These are phyloP conservation scores for Fusarium abutilonis DNA, from an alignment of 2,329 filamentous ascomycete species.

Conservation along the genomic window DNA sequence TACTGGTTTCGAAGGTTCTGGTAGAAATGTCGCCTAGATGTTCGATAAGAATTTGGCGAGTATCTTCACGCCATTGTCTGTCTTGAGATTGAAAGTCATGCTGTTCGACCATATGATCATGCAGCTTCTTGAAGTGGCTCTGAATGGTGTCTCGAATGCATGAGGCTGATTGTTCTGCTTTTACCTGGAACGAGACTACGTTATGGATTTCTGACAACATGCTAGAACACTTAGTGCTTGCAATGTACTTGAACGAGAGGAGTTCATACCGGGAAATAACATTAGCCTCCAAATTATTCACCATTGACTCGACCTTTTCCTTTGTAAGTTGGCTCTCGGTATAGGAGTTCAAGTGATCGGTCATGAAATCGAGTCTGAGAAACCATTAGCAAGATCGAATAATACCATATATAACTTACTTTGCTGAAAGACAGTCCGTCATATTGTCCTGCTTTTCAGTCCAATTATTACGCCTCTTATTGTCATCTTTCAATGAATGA, in stretches of 20 bases:
- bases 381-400: conserved; percentile 6
- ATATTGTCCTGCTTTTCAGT: conserved; percentile 4
- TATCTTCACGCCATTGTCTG: conserved; percentile 1
- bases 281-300: conserved; percentile 23
- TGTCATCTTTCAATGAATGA: conserved; percentile 27
- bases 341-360: conserved; percentile 7
- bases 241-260: background rate
- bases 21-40: conserved; percentile 16
- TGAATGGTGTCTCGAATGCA: conserved; percentile 10
- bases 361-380: conserved; percentile 31
- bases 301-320: conserved; percentile 11
- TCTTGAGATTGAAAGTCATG: conserved; percentile 4
- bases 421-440: conserved; percentile 27
- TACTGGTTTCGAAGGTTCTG: conserved; percentile 18
- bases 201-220: conserved; percentile 30
- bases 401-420: conserved; percentile 18
- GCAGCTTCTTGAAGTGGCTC: conserved; percentile 17
- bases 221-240: conserved; percentile 14
- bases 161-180: conserved; percentile 13
- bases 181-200: conserved; percentile 18
- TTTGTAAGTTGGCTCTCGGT: background rate
- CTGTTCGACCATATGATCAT: conserved; percentile 4
- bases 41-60: conserved; percentile 8
- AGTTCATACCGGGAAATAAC: conserved; percentile 34
- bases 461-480: conserved; percentile 5